Percentiles rank a stretch among this genome's conserved stretches.
Evolutionary conservation across 495 filamentous ascomycete genomes (phyloP).

Genomic region (Pseudoneurospora amorphoporcata): DNA sequence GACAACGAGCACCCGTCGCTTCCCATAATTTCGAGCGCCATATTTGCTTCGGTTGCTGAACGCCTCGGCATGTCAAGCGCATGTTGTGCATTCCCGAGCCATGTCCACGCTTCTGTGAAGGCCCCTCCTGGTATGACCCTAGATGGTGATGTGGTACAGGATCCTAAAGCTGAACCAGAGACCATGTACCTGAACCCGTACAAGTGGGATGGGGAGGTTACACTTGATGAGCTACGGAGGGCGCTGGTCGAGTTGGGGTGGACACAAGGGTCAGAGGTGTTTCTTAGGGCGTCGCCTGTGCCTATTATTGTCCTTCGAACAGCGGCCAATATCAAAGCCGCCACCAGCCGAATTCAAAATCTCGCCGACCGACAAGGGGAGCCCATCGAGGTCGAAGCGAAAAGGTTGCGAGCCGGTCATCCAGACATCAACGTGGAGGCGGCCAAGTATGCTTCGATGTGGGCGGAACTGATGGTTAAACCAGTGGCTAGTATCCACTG

Average conservation of each 20-base stretch:
- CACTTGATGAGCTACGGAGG: slow-evolving; percentile 44
- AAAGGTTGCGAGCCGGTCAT: slow-evolving; percentile 27
- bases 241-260: slow-evolving; percentile 56
- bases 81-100: slow-evolving; percentile 67
- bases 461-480: slow-evolving; percentile 60
- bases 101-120: slow-evolving; percentile 65
- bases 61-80: slow-evolving; percentile 58
- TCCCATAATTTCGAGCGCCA: slow-evolving; percentile 64
- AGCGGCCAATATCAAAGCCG: slow-evolving; percentile 65
- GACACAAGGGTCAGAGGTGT: slow-evolving; percentile 40
- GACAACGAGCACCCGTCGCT: slow-evolving; percentile 59
- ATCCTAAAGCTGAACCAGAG: slow-evolving; percentile 24
- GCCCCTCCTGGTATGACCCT: slow-evolving; percentile 49
- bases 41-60: slow-evolving; percentile 32
- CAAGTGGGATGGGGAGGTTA: slow-evolving; percentile 55
- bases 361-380: slow-evolving; percentile 4
- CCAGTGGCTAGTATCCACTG: slow-evolving; percentile 27
- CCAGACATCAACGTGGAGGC: slow-evolving; percentile 47
- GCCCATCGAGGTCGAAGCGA: slow-evolving; percentile 12
- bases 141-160: slow-evolving; percentile 36
- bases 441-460: slow-evolving; percentile 66
- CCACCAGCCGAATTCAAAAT: slow-evolving; percentile 25
- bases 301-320: slow-evolving; percentile 63
- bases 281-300: slow-evolving; percentile 49
- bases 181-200: slow-evolving; percentile 82